Evolutionary conservation across 192 early-diverging fungal species (phyloP), one percentile per base, ranked within the genome.

Genomic region (Thamnidium elegans): DNA sequence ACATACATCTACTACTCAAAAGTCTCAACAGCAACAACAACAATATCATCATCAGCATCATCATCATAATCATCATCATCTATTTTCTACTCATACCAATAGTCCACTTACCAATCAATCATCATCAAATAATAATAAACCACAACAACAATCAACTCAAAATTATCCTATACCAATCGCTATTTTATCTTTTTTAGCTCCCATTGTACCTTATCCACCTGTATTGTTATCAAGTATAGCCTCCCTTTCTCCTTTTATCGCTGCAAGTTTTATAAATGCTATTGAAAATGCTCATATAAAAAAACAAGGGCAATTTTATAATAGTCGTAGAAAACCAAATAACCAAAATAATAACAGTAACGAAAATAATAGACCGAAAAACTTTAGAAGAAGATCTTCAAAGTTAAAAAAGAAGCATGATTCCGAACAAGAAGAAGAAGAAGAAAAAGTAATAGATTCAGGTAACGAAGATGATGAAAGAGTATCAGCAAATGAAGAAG

Each of bases 171-270:
- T 74, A 44, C 80, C 83, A 4, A 68, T 81, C 34, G 83, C 78
- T 8, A 82, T 85, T 47, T 50, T 85, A 3, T 85, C 83, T 0
- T 79, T 85, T 43, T 68, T 85, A 3, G 77, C 83, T 3, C 71
- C 71, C n/a, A 65, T 80, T 19, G 73, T 82, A 17, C 83, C 83
- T 31, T 85, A 79, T 53, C 80, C 83, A 14, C 59, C 68, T 34
- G 70, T 72, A 20, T 65, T 79, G 13, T 45, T 80, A 19, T 58
- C 69, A 17, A 67, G 76, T 31, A 19, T 85, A 15, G 59, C 62
- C 1, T 66, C 71, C 1, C 54, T 85, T 0, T 63, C 68, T 17
- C 80, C 83, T 13, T 85, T 80, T 51, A 58, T 85, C 45, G 77
- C 83, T 5, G 73, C 71, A 21, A 76, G 67, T 58, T 44, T 79